Percentiles rank a stretch among this genome's conserved stretches.
Conservation (phyloP, 805 yeast genomes). For the Vanderwaltozyma polyspora region DNA sequence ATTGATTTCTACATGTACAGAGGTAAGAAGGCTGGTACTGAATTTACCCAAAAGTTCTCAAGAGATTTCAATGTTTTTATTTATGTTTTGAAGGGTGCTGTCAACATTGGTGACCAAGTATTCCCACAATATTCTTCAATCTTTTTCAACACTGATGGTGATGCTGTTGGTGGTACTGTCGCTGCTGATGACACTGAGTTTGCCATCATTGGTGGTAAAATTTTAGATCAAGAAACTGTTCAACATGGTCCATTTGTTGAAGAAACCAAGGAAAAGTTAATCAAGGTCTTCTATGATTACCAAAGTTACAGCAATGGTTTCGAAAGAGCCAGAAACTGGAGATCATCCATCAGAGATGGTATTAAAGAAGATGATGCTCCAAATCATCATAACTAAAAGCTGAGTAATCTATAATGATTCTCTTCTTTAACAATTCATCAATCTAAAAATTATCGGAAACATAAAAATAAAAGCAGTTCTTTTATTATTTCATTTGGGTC, state of each 20-base stretch:
- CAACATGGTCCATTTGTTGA: conserved; percentile 93
- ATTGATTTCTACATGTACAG: conserved; percentile 59
- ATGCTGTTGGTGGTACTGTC: conserved; percentile 43
- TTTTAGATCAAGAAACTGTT: conserved; percentile 60
- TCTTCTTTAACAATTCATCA: too few relatives aligned
- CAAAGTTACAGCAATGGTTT: conserved; percentile 60
- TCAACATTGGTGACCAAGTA: conserved; percentile 35
- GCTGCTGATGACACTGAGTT: conserved; percentile 41
- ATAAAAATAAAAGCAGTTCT: too few relatives aligned
- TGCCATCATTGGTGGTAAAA: conserved; percentile 66
- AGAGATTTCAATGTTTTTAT: conserved; percentile 55
- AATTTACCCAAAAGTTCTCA: conserved; percentile 49
- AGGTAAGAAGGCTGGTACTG: conserved; percentile 50
- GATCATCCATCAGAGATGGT: conserved; percentile 30
- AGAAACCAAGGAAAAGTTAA: conserved; percentile 51
- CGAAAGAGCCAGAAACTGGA: conserved; percentile 55
- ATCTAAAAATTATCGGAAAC: too few relatives aligned
- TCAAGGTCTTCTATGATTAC: conserved; percentile 61
- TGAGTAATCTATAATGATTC: too few relatives aligned
- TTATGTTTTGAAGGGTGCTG: conserved; percentile 53
- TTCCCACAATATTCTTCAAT: conserved; percentile 39
- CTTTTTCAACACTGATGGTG: conserved; percentile 65
- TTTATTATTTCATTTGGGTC: too few relatives aligned
- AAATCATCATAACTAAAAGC: too few relatives aligned
- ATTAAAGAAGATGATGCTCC: conserved; percentile 22